A percentile compares a stretch with the other conserved stretches of the same genome.
Evolutionary conservation across 106 monocot genomes (phyloP).

Genomic region (Vanilla planifolia): DNA sequence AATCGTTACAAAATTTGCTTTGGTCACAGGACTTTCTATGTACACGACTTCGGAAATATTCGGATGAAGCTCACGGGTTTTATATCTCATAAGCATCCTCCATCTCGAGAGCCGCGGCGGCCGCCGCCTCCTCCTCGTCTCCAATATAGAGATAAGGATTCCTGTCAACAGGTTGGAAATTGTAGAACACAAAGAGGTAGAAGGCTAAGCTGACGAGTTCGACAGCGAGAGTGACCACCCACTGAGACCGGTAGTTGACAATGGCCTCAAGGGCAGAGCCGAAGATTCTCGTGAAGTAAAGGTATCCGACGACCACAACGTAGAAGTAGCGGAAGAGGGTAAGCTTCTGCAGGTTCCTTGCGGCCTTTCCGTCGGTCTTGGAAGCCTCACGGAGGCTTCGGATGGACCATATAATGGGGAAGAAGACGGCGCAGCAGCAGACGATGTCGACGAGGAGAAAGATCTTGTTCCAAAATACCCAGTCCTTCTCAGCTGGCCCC

Average conservation of each 20-base stretch:
- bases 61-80: too few species aligned
- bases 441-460: slow-evolving; percentile 48
- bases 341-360: slow-evolving; percentile 58
- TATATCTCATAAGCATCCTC: slow-evolving; percentile 17
- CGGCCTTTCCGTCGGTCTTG: slow-evolving; percentile 68
- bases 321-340: slow-evolving; percentile 58
- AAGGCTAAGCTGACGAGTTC: slow-evolving; percentile 30
- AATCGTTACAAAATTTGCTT: too few species aligned
- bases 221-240: slow-evolving; percentile 14
- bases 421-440: slow-evolving; percentile 56
- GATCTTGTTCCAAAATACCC: slow-evolving; percentile 31
- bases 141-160: slow-evolving; percentile 38
- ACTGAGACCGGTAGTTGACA: slow-evolving; percentile 19
- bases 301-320: slow-evolving; percentile 54
- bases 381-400: slow-evolving; percentile 42
- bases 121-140: slow-evolving; percentile 37
- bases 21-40: too few species aligned
- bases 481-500: slow-evolving; percentile 15
- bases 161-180: slow-evolving; percentile 36
- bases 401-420: slow-evolving; percentile 70
- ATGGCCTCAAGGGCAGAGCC: slow-evolving; percentile 10
- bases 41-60: too few species aligned
- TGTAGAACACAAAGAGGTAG: slow-evolving; percentile 29
- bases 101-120: slow-evolving; percentile 18
- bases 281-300: slow-evolving; percentile 46